Evolutionary conservation across 306 rosid genomes (phyloP).

Genomic region (Citrullus mucosospermus): DNA sequence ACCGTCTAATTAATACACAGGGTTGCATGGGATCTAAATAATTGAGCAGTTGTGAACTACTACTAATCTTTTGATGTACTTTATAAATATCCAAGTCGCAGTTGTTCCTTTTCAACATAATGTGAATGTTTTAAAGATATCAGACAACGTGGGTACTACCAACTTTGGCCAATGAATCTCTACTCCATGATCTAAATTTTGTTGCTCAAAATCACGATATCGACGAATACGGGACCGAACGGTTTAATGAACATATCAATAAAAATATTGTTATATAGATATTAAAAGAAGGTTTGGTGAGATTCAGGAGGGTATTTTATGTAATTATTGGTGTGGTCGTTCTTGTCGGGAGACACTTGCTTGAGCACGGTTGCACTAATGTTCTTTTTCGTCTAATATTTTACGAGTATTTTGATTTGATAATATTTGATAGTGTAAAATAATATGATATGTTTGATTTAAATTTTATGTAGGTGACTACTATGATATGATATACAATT

Average conservation of each 20-base stretch:
- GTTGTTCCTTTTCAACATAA: constrained; percentile 3
- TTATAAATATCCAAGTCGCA: neutral
- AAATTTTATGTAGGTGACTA: no score
- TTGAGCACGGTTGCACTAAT: neutral
- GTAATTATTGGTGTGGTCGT: neutral
- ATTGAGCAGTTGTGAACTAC: constrained; percentile 4
- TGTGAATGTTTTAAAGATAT: constrained; percentile 11
- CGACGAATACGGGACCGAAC: neutral
- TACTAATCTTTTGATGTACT: constrained; percentile 1
- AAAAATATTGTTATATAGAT: neutral
- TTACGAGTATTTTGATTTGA: neutral
- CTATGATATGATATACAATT: neutral
- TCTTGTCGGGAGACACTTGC: neutral
- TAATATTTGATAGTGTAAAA: no score
- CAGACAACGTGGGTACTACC: neutral
- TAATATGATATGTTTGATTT: neutral
- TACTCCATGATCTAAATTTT: neutral
- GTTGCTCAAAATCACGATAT: neutral
- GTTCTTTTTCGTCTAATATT: neutral
- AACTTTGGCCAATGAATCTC: neutral
- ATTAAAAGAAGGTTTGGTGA: neutral
- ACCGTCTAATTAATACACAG: constrained; percentile 1
- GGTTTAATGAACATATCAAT: neutral
- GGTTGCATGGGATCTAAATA: constrained; percentile 3
- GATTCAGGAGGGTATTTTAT: neutral